Conservation (phyloP, 352 stramenopile genomes). For the Phytophthora palmivora region DNA sequence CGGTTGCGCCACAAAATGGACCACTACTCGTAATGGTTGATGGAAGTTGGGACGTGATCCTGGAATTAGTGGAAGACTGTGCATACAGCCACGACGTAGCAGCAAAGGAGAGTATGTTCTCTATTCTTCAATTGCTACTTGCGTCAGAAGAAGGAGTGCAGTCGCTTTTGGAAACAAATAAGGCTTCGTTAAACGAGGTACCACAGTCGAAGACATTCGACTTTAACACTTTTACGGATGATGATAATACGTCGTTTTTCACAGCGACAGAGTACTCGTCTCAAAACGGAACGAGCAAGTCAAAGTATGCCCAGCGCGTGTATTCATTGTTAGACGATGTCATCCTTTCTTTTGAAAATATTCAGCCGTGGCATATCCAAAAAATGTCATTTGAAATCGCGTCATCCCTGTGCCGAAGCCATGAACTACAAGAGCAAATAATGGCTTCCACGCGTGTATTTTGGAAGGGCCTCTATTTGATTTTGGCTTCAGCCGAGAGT, state of each 20-base stretch:
- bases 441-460: constrained; percentile 72
- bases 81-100: constrained; percentile 47
- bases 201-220: constrained; percentile 41
- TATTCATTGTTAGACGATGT: constrained; percentile 71
- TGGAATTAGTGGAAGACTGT: constrained; percentile 55
- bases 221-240: constrained; percentile 46
- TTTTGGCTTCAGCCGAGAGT: constrained; percentile 72
- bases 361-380: constrained; percentile 83
- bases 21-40: constrained; percentile 49
- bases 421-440: constrained; percentile 67
- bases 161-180: constrained; percentile 41
- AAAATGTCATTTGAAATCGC: constrained; percentile 82
- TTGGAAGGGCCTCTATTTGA: constrained; percentile 82
- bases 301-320: constrained; percentile 52
- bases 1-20: constrained; percentile 60
- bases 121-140: constrained; percentile 58
- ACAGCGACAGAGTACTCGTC: constrained; percentile 59
- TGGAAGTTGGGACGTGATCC: constrained; percentile 53
- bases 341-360: constrained; percentile 74
- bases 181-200: background rate
- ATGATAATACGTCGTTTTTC: constrained; percentile 63
- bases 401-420: constrained; percentile 64
- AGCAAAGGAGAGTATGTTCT: constrained; percentile 63
- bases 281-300: constrained; percentile 40
- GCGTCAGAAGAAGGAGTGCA: constrained; percentile 54